Percentiles rank a stretch among this genome's conserved stretches.
Conservation (phyloP, 148 eudicot genomes). For the Amaranthus hypochondriacus region DNA sequence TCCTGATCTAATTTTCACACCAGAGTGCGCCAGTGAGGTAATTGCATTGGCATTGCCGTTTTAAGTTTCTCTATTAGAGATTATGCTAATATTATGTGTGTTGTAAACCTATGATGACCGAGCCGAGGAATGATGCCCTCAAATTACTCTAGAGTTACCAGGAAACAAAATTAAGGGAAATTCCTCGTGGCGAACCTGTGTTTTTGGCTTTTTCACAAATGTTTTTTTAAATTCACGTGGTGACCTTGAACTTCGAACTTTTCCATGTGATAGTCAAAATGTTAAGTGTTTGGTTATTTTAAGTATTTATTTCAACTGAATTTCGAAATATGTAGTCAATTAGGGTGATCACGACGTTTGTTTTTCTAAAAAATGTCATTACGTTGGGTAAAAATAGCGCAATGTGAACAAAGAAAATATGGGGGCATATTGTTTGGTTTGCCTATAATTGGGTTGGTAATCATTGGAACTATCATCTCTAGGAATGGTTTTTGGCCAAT, state of each 20-base stretch:
- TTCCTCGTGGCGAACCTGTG: too few relatives aligned
- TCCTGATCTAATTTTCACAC: conserved; percentile 77
- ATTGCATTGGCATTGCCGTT: conserved; percentile 16
- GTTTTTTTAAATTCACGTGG: neutral
- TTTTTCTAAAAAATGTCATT: too few relatives aligned
- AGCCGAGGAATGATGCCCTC: neutral
- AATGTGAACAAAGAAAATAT: too few relatives aligned
- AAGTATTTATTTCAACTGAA: too few relatives aligned
- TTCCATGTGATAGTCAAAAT: too few relatives aligned
- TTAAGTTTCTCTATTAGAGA: neutral
- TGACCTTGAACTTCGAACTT: too few relatives aligned
- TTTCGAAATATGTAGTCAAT: too few relatives aligned
- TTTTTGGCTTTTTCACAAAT: too few relatives aligned
- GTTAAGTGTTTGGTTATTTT: neutral
- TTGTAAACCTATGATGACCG: neutral
- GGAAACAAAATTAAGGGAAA: too few relatives aligned
- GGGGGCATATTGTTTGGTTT: neutral
- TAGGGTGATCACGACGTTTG: too few relatives aligned
- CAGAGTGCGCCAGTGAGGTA: conserved; percentile 80
- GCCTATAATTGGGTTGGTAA: conserved; percentile 4
- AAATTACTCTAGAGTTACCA: neutral
- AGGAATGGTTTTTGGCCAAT: conserved; percentile 74
- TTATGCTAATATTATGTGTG: neutral
- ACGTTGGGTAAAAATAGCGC: too few relatives aligned
- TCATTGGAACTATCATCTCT: conserved; percentile 21